Evolutionary conservation across 2,329 filamentous ascomycete genomes (phyloP).

Genomic region (Aspergillus japonicus): DNA sequence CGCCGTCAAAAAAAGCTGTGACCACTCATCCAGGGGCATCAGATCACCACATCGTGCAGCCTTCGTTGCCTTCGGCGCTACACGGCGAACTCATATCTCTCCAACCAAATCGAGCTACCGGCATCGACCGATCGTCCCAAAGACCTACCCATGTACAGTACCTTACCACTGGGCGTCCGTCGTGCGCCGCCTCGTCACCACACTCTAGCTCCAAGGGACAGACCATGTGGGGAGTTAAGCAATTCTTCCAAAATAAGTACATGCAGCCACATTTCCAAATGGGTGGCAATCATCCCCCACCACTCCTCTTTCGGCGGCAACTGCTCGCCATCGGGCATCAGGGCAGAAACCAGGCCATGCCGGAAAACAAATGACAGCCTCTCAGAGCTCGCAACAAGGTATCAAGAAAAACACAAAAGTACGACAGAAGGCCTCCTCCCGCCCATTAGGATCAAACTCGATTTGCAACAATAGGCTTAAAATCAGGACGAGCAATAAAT

Average conservation of each 20-base stretch:
- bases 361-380: background rate
- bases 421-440: constrained; percentile 20
- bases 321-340: background rate
- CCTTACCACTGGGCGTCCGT: background rate
- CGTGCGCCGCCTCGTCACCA: background rate
- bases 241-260: constrained; percentile 7
- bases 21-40: background rate
- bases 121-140: background rate
- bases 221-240: background rate
- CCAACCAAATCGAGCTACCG: background rate
- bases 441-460: background rate
- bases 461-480: background rate
- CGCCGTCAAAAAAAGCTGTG: background rate
- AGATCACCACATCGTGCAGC: background rate
- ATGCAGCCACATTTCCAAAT: constrained; percentile 2
- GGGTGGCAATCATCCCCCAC: background rate
- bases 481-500: background rate
- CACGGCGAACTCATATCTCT: background rate
- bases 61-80: background rate
- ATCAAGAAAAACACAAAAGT: constrained; percentile 14
- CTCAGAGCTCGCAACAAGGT: constrained; percentile 8
- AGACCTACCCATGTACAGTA: too few species aligned
- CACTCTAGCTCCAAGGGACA: background rate
- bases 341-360: background rate
- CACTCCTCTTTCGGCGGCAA: background rate